A percentile compares a stretch with the other conserved stretches of the same genome.
phyloP scores from a whole-genome alignment of 352 stramenopile species.

The Peronospora belbahrii region DNA sequence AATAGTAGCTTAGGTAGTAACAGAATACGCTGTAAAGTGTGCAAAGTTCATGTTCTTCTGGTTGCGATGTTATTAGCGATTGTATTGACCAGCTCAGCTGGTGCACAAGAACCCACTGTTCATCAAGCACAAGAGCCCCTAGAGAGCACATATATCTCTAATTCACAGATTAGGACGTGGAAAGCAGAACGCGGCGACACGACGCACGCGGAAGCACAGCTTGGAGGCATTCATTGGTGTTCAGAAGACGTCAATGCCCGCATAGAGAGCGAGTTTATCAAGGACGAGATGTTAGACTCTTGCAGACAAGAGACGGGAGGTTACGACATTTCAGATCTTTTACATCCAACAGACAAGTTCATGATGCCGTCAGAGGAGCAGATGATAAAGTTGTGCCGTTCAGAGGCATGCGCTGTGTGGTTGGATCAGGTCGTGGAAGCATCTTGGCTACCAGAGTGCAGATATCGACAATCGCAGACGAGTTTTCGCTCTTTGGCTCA shows the following conservation, averaged over 20 bases:
- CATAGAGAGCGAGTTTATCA: conserved; percentile 19
- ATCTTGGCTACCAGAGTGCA: conserved; percentile 25
- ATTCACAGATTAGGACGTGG: conserved; percentile 14
- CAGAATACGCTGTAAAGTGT: conserved; percentile 1
- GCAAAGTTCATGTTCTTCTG: conserved; percentile 3
- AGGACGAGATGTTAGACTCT: conserved; percentile 5
- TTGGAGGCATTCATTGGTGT: conserved; percentile 23
- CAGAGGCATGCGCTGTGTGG: conserved; percentile 20
- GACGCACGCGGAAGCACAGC: conserved; percentile 4
- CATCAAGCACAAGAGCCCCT: conserved; percentile 1
- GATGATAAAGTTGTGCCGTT: conserved; percentile 20
- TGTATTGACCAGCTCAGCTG: not conserved
- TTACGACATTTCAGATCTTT: conserved; percentile 12
- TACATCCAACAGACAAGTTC: conserved; percentile 7
- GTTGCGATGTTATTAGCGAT: conserved; percentile 7
- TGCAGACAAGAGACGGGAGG: conserved; percentile 14
- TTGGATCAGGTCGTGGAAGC: conserved; percentile 8
- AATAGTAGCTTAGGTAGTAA: not conserved
- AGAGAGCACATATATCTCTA: conserved; percentile 6
- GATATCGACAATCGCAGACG: conserved; percentile 22
- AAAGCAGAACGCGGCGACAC: conserved; percentile 13
- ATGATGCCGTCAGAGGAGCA: conserved; percentile 10
- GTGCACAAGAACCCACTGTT: conserved; percentile 9
- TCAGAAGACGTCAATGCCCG: conserved; percentile 19
- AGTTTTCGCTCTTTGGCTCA: conserved; percentile 28